phyloP scores from a whole-genome alignment of 2,329 filamentous ascomycete species.

The Cadophora luteo-olivacea region DNA sequence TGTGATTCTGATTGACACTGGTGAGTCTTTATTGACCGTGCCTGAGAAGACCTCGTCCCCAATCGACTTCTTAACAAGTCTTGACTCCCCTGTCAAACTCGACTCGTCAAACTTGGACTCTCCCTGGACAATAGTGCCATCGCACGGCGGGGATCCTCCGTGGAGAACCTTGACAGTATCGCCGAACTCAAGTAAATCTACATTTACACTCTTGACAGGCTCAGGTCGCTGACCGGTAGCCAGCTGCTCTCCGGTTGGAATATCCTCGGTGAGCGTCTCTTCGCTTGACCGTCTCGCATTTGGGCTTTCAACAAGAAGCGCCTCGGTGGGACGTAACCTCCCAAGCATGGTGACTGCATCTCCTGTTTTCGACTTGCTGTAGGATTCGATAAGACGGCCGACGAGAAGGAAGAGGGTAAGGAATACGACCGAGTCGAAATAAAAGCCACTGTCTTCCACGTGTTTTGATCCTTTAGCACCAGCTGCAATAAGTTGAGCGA shows the following conservation, averaged over 20 bases:
- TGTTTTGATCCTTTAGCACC: constrained; percentile 47
- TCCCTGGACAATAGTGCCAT: constrained; percentile 71
- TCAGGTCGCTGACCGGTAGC: constrained; percentile 17
- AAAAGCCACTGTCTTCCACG: constrained; percentile 61
- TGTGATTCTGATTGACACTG: constrained; percentile 68
- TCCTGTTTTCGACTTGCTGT: constrained; percentile 89
- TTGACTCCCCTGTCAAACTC: constrained; percentile 83
- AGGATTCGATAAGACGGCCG: constrained; percentile 80
- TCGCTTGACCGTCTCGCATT: constrained; percentile 13
- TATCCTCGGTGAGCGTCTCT: constrained; percentile 17
- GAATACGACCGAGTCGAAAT: constrained; percentile 94
- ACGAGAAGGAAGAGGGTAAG: constrained; percentile 84
- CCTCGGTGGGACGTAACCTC: constrained; percentile 78
- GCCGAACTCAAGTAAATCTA: constrained; percentile 72
- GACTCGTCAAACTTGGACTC: constrained; percentile 84
- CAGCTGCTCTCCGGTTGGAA: constrained; percentile 16
- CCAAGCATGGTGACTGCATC: constrained; percentile 83
- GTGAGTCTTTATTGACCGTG: constrained; percentile 73
- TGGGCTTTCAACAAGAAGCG: constrained; percentile 65
- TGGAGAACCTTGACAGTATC: constrained; percentile 78
- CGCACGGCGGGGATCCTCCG: constrained; percentile 84
- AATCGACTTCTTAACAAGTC: constrained; percentile 65
- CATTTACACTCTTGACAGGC: constrained; percentile 40
- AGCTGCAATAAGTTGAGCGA: constrained; percentile 77
- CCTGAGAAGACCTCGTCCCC: constrained; percentile 75